phyloP scores from a whole-genome alignment of 257 asterid species.

The Fraxinus pennsylvanica region DNA sequence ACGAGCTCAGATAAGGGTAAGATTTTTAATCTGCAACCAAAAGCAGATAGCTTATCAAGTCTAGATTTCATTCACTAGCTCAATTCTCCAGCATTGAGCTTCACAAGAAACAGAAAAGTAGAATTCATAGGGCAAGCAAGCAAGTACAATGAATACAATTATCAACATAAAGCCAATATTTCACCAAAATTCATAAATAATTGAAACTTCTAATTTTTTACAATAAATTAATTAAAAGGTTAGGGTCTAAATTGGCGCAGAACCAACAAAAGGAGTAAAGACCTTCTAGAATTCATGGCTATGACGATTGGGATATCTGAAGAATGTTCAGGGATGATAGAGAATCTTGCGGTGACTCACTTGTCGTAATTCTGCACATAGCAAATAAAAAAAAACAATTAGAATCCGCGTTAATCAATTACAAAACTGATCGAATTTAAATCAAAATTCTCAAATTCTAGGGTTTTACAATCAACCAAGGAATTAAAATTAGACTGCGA shows the following conservation, averaged over 20 bases:
- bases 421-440: slow-evolving; percentile 3
- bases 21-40: neutral
- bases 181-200: neutral
- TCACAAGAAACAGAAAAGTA: neutral
- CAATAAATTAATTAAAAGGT: slow-evolving; percentile 7
- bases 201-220: neutral
- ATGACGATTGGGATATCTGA: slow-evolving; percentile 19
- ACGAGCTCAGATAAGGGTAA: neutral
- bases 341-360: slow-evolving; percentile 30
- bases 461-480: slow-evolving; percentile 24
- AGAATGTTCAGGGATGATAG: slow-evolving; percentile 17
- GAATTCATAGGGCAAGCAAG: neutral
- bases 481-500: neutral
- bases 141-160: slow-evolving; percentile 9
- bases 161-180: slow-evolving; percentile 15
- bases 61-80: neutral
- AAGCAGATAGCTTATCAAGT: neutral
- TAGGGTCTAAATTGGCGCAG: neutral
- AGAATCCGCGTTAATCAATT: slow-evolving; percentile 9
- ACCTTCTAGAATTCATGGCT: slow-evolving; percentile 71
- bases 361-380: slow-evolving; percentile 12
- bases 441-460: slow-evolving; percentile 15
- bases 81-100: neutral
- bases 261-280: neutral
- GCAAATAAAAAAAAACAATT: slow-evolving; percentile 3